Percentiles rank a stretch among this genome's conserved stretches.
Conservation (phyloP, 164 flowering plant species). For the Malania oleifera region DNA sequence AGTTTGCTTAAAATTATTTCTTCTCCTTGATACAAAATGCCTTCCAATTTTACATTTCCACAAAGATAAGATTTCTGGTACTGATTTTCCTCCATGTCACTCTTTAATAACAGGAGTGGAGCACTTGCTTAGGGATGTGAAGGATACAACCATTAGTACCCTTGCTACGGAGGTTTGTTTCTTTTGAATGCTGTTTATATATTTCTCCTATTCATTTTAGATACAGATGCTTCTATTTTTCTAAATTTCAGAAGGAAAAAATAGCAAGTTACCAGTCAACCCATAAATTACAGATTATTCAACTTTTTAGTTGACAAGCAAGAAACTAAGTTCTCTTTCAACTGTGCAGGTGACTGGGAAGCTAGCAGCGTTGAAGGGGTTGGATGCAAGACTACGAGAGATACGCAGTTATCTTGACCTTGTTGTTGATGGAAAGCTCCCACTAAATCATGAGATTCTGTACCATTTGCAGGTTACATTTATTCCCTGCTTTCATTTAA, state of each 20-base stretch:
- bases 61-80: too few species aligned
- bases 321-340: neutral
- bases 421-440: conserved; percentile 89
- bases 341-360: conserved; percentile 74
- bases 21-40: too few species aligned
- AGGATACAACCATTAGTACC: conserved; percentile 95
- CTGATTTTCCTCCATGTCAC: too few species aligned
- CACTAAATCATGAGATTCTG: conserved; percentile 87
- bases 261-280: too few species aligned
- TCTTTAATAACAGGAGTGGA: conserved; percentile 98
- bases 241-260: too few species aligned
- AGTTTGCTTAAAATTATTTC: too few species aligned
- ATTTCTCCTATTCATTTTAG: too few species aligned
- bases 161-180: conserved; percentile 88
- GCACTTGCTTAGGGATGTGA: conserved; percentile 96
- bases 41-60: too few species aligned
- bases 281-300: too few species aligned
- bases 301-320: too few species aligned
- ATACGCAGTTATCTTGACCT: conserved; percentile 82
- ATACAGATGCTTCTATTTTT: neutral
- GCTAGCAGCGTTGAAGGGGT: conserved; percentile 83
- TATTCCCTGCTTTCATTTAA: too few species aligned
- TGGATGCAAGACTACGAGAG: conserved; percentile 86
- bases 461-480: conserved; percentile 77
- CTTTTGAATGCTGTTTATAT: neutral